Conservation (phyloP, 169 alveolate species). For the Perkinsus marinus region DNA sequence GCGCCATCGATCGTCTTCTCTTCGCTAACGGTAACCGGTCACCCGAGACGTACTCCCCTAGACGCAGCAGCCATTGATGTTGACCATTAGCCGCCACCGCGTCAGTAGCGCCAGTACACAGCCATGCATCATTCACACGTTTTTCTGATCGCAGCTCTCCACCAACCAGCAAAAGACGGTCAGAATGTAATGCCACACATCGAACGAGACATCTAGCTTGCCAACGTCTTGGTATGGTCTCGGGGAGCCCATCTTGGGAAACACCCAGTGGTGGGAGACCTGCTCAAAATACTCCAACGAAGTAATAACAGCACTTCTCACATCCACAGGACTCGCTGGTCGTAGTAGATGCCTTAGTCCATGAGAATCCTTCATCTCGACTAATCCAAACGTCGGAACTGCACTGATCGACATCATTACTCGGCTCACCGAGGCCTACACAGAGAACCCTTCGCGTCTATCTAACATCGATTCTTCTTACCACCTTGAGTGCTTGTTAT, state of each 20-base stretch:
- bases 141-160: background rate
- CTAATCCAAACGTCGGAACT: background rate
- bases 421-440: background rate
- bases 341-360: background rate
- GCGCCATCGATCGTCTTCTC: background rate
- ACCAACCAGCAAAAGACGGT: background rate
- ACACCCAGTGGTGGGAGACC: background rate
- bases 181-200: background rate
- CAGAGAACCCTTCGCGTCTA: background rate
- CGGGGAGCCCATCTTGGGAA: background rate
- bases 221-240: background rate
- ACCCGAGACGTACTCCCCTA: background rate
- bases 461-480: background rate
- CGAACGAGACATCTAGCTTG: background rate
- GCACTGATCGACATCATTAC: background rate
- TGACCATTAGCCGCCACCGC: background rate
- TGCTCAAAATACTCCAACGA: background rate
- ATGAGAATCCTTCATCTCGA: background rate
- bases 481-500: background rate
- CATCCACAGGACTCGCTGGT: background rate
- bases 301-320: background rate
- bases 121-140: background rate
- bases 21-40: background rate
- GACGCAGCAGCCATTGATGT: background rate
- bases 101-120: background rate